Base-by-base conservation (phyloP, 2,329 filamentous ascomycete species). In the Fusarium ambrosium region DNA sequence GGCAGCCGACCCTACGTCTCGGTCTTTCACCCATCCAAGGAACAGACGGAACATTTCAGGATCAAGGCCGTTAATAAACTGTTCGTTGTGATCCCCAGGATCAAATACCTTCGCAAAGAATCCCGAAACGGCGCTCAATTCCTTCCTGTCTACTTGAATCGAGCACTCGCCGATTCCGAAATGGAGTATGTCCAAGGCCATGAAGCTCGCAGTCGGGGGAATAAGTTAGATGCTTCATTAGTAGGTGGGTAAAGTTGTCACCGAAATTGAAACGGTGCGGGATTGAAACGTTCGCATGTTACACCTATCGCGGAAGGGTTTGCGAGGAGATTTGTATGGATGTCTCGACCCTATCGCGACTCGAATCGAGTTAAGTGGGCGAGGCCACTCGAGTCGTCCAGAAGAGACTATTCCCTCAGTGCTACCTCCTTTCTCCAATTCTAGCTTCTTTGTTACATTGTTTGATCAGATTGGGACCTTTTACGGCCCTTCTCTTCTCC, bases 281-380 rank as follows among this genome's bases (percentile, higher is more conserved):
- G 3, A 7, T 62, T 5, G 18, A 27, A 24, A 2, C 18, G 14
- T 18, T 20, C n/a, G 34, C 16, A 20, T 20, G 22, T 27, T 39
- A 6, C 36, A 22, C 34, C 16, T 18, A 37, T 36, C 29, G 5
- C 2, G 29, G 53, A 22, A 56, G 29, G 53, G 53, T 20, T 56
- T 34, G 53, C 53, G 53, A 36, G 29, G 29, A 22, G n/a, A 56
- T 36, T 36, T 36, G 29, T 18, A 36, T 55, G 53, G 53, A 10
- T 36, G n/a, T 13, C 4, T 36, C 29, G 4, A 20, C 53, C 6
- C n/a, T 56, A 1, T 11, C 7, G 11, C 4, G 14, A 24, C 14
- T 48, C 14, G 22, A 20, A 8, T 32, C 6, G 48, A 32, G 24
- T 9, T 11, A 32, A 13, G 18, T 6, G 16, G 27, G 2, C 4